Conservation (phyloP, 768 basidiomycete species). For the Rhizopogon vesiculosus region DNA sequence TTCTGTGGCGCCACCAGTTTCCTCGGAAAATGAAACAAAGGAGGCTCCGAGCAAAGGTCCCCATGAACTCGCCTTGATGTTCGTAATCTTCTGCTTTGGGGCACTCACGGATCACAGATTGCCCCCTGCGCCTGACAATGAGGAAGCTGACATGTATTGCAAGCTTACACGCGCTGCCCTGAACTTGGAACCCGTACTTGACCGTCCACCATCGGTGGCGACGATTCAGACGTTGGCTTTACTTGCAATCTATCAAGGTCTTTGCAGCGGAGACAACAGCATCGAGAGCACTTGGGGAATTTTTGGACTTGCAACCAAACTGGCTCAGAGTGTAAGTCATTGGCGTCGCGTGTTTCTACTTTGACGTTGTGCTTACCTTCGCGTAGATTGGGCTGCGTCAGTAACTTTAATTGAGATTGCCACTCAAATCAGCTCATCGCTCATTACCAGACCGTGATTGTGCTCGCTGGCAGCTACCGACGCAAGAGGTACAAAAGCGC, state of each 20-base stretch:
- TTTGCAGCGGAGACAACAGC: constrained; percentile 63
- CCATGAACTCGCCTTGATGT: constrained; percentile 61
- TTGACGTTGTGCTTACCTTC: neutral
- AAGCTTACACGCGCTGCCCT: constrained; percentile 61
- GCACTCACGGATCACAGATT: constrained; percentile 51
- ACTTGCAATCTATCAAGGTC: constrained; percentile 68
- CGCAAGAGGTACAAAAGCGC: constrained; percentile 65
- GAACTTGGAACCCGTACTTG: constrained; percentile 62
- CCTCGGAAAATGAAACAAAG: constrained; percentile 1
- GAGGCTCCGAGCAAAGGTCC: constrained; percentile 28
- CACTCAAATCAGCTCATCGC: constrained; percentile 10
- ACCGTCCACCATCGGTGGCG: constrained; percentile 65
- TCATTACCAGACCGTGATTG: constrained; percentile 58
- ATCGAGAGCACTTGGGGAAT: constrained; percentile 66
- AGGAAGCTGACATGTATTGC: constrained; percentile 49
- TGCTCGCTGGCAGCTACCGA: constrained; percentile 60
- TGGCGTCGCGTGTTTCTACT: neutral
- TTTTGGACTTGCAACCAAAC: constrained; percentile 60
- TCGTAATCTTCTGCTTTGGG: constrained; percentile 60
- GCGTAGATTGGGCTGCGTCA: constrained; percentile 62
- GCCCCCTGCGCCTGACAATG: constrained; percentile 48
- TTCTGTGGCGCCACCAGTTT: constrained; percentile 17
- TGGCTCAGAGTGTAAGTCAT: constrained; percentile 61
- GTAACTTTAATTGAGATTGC: constrained; percentile 21
- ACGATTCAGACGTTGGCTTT: constrained; percentile 64